A percentile compares a stretch with the other conserved stretches of the same genome.
Conservation (phyloP, 352 stramenopile species). For the Globisporangium spinosum region DNA sequence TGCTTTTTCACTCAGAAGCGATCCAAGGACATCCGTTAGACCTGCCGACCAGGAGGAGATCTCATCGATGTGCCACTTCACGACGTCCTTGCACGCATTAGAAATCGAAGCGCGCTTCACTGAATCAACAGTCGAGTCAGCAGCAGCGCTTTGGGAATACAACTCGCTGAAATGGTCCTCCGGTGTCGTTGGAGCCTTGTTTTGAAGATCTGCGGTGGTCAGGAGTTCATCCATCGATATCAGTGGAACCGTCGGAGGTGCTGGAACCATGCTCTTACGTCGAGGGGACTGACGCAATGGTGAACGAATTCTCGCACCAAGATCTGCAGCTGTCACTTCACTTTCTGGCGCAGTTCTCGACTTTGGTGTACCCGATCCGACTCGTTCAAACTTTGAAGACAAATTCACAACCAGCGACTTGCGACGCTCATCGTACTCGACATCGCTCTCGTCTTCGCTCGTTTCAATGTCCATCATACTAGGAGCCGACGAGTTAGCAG, state of each 20-base stretch:
- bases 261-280: not conserved
- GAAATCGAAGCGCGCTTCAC: slow-evolving; percentile 37
- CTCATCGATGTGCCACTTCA: slow-evolving; percentile 46
- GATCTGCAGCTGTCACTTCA: slow-evolving; percentile 14
- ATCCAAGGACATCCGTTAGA: slow-evolving; percentile 41
- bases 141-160: slow-evolving; percentile 1
- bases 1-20: slow-evolving; percentile 44
- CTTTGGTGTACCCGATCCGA: slow-evolving; percentile 30
- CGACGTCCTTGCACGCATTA: slow-evolving; percentile 36
- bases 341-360: slow-evolving; percentile 7
- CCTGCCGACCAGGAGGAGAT: slow-evolving; percentile 42
- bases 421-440: slow-evolving; percentile 40
- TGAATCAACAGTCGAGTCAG: slow-evolving; percentile 16
- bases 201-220: slow-evolving; percentile 27
- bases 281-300: slow-evolving; percentile 14
- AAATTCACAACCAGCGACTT: slow-evolving; percentile 74
- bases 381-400: slow-evolving; percentile 65
- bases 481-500: slow-evolving; percentile 41
- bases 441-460: slow-evolving; percentile 49
- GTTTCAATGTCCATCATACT: slow-evolving; percentile 79
- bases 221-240: slow-evolving; percentile 51
- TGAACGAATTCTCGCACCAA: slow-evolving; percentile 17
- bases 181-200: slow-evolving; percentile 13
- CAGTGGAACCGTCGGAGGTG: not conserved
- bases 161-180: slow-evolving; percentile 17